Evolutionary conservation across 305 asterid genomes (phyloP), one percentile per base, ranked within the genome.

Genomic region (Euphrasia arctica): DNA sequence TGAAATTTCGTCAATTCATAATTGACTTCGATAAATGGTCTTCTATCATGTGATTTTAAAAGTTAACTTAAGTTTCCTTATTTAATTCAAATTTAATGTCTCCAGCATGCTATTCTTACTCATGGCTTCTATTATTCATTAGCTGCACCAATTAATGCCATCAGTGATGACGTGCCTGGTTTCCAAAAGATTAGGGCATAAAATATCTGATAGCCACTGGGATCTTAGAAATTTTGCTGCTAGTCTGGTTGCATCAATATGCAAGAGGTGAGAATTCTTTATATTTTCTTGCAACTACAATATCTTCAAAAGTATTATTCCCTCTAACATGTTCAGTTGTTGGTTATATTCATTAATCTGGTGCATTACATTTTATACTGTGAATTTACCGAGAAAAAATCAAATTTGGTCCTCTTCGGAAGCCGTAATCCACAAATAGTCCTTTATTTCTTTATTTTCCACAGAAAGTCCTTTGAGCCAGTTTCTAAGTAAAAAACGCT

Each of bases 71-170:
- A 55, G 58, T 63, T 45, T 27, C 43, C 69, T 47, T 32, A 45
- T 56, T 50, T 59, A 47, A 54, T 57, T 57, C 65, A 14, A 64
- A 27, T 31, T 45, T 15, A 34, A 51, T 66, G 43, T 39, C 32
- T 59, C 45, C 59, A 62, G 59, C 28, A 32, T 59, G 34, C 9
- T 42, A 34, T 55, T 55, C 73, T 78, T 55, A 75, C 71, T 11
- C 28, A 50, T 65, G 66, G 22, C 54, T 63, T 66, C 58, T 72
- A 45, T 52, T 42, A 50, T 45, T 54, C 29, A 69, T 61, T 85
- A 94, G 99, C 82, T 90, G 75, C 97, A 94, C 82, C 95, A 94
- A 75, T 78, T 90, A 70, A 90, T 94, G 97, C 99, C 99, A 62
- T 81, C 96, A 54, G 97, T 94, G 71, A 78, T 90, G 95, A 90